Evolutionary conservation across 495 filamentous ascomycete genomes (phyloP).

Genomic region (Friedmanniomyces simplex): DNA sequence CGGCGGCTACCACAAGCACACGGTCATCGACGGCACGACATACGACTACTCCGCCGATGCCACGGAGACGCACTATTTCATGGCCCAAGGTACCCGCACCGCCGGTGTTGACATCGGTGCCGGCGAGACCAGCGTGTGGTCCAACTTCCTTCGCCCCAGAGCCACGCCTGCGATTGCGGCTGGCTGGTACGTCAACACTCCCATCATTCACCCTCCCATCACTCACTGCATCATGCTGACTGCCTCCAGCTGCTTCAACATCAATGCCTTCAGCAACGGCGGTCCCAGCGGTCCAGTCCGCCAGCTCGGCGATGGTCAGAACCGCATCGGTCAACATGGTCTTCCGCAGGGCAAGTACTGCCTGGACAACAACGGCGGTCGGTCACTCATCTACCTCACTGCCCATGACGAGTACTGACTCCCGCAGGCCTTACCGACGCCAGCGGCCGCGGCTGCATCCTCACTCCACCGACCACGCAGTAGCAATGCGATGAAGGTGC

Average conservation of each 20-base stretch:
- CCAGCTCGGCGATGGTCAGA: constrained; percentile 24
- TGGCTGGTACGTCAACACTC: constrained; percentile 3
- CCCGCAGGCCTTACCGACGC: constrained; percentile 37
- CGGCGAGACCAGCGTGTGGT: no score
- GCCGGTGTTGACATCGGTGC: no score
- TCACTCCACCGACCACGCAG: constrained; percentile 49
- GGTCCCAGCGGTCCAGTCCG: constrained; percentile 13
- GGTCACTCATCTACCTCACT: neutral
- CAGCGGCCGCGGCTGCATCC: constrained; percentile 46
- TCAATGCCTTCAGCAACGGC: constrained; percentile 13
- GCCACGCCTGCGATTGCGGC: neutral
- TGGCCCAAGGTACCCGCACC: no score
- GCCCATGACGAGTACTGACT: neutral
- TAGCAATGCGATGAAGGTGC: constrained; percentile 55
- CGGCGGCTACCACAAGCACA: no score
- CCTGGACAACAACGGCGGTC: constrained; percentile 19
- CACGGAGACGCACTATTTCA: no score
- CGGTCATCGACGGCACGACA: no score
- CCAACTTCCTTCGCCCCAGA: no score
- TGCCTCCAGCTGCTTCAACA: constrained; percentile 10
- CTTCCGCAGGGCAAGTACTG: constrained; percentile 11
- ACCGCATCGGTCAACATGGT: constrained; percentile 18
- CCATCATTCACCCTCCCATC: neutral
- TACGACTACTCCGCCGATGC: no score
- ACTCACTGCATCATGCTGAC: neutral